A percentile compares a stretch with the other conserved stretches of the same genome.
phyloP scores from a whole-genome alignment of 805 yeast genomes.

The Candida nanaspora region DNA sequence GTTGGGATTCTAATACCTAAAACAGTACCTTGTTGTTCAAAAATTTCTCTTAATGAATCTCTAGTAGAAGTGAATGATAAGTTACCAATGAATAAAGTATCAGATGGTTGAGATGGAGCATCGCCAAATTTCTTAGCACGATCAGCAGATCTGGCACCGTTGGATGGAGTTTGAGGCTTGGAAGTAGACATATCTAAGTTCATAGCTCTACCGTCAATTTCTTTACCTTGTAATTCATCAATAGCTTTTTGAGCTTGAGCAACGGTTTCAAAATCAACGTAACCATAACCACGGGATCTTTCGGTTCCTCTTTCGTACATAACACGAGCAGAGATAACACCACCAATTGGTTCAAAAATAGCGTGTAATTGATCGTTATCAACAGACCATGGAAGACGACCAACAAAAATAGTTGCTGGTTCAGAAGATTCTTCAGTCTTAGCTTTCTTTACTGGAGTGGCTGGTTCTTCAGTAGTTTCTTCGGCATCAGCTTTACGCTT shows the following conservation, averaged over 20 bases:
- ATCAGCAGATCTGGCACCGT: conserved; percentile 48
- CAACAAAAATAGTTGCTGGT: conserved; percentile 89
- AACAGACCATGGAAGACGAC: conserved; percentile 94
- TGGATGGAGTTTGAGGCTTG: conserved; percentile 53
- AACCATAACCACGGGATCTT: conserved; percentile 95
- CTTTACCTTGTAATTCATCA: conserved; percentile 79
- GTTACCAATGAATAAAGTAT: conserved; percentile 94
- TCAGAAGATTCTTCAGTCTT: conserved; percentile 36
- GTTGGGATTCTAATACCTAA: conserved; percentile 93
- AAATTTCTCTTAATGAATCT: conserved; percentile 66
- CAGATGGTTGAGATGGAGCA: conserved; percentile 85
- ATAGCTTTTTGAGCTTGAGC: conserved; percentile 82
- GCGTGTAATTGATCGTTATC: conserved; percentile 90
- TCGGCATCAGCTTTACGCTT: conserved; percentile 36
- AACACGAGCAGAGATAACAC: conserved; percentile 84
- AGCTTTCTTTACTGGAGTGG: conserved; percentile 44
- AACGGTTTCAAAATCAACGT: conserved; percentile 84
- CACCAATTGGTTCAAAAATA: conserved; percentile 79
- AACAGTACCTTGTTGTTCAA: conserved; percentile 74
- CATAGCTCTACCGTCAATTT: conserved; percentile 94
- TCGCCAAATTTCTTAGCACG: conserved; percentile 92
- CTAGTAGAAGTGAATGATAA: conserved; percentile 84
- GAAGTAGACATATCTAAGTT: conserved; percentile 88
- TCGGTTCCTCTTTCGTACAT: conserved; percentile 88
- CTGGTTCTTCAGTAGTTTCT: conserved; percentile 31